phyloP scores from a whole-genome alignment of 2,329 filamentous ascomycete species.

The Fonsecaea erecta region DNA sequence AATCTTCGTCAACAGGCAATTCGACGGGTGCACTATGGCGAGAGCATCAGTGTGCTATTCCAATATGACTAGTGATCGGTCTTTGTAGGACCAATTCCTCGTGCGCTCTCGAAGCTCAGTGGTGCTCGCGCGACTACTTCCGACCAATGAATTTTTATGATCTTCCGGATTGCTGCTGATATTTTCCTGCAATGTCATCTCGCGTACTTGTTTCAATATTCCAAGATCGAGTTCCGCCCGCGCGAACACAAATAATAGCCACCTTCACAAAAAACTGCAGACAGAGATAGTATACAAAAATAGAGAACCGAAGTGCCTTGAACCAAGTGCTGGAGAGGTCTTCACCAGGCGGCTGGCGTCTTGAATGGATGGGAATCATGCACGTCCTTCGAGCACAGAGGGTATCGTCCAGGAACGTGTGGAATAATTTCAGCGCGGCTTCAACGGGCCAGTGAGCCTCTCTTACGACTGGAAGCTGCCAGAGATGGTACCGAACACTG shows the following conservation, averaged over 20 bases:
- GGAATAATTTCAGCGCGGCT: background rate
- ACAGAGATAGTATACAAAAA: conserved; percentile 8
- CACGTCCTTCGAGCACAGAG: background rate
- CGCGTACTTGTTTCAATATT: background rate
- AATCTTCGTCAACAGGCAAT: conserved; percentile 64
- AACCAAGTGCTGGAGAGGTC: conserved; percentile 40
- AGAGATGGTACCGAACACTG: background rate
- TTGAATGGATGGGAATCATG: background rate
- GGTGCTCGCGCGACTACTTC: background rate
- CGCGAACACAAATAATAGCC: background rate
- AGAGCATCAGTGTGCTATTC: conserved; percentile 96
- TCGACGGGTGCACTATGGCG: conserved; percentile 92
- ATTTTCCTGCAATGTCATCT: background rate
- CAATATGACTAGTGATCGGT: conserved; percentile 67
- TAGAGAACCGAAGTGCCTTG: conserved; percentile 32
- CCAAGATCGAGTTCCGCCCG: background rate
- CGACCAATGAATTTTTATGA: background rate
- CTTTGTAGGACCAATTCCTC: background rate
- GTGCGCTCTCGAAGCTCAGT: background rate
- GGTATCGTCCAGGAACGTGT: background rate
- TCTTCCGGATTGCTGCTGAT: background rate
- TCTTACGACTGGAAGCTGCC: background rate
- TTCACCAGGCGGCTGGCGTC: conserved; percentile 19
- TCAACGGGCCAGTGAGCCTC: background rate
- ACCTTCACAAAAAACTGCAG: conserved; percentile 3